Evolutionary conservation across 352 stramenopile genomes (phyloP).

Genomic region (Phytophthora agathidicida): DNA sequence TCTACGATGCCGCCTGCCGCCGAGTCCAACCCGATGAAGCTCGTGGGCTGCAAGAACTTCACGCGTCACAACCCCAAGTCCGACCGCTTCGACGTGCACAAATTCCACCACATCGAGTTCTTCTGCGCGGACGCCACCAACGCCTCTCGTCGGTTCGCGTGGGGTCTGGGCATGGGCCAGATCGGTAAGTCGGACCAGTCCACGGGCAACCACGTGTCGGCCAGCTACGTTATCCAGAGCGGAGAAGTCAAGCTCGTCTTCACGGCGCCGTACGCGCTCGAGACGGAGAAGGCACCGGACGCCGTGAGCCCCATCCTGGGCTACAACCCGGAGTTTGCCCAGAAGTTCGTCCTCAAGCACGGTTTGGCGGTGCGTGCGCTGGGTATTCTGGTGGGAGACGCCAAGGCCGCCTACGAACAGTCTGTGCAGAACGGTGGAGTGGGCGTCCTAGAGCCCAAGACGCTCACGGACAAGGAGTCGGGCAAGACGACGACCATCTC

Average conservation of each 20-base stretch:
- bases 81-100: constrained; percentile 77
- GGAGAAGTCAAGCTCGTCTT: constrained; percentile 86
- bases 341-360: constrained; percentile 87
- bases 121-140: constrained; percentile 85
- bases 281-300: constrained; percentile 63
- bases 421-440: constrained; percentile 78
- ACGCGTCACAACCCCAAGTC: constrained; percentile 76
- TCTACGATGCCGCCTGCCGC: constrained; percentile 20
- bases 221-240: constrained; percentile 87
- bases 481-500: constrained; percentile 64
- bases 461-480: constrained; percentile 62
- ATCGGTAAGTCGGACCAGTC: constrained; percentile 88
- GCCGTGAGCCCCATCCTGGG: constrained; percentile 60
- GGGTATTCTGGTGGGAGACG: constrained; percentile 83
- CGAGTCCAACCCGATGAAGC: constrained; percentile 35
- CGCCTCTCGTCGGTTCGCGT: constrained; percentile 77
- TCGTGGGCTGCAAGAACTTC: constrained; percentile 83
- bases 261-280: constrained; percentile 86
- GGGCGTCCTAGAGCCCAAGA: constrained; percentile 60
- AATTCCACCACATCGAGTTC: constrained; percentile 90
- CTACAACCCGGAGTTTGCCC: constrained; percentile 68
- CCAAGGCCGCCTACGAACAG: constrained; percentile 74
- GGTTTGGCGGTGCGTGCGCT: constrained; percentile 81
- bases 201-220: constrained; percentile 86
- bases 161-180: constrained; percentile 83